Percentiles rank a stretch among this genome's conserved stretches.
Conservation (phyloP, 495 filamentous ascomycete species). For the Pseudoneurospora amorphoporcata region DNA sequence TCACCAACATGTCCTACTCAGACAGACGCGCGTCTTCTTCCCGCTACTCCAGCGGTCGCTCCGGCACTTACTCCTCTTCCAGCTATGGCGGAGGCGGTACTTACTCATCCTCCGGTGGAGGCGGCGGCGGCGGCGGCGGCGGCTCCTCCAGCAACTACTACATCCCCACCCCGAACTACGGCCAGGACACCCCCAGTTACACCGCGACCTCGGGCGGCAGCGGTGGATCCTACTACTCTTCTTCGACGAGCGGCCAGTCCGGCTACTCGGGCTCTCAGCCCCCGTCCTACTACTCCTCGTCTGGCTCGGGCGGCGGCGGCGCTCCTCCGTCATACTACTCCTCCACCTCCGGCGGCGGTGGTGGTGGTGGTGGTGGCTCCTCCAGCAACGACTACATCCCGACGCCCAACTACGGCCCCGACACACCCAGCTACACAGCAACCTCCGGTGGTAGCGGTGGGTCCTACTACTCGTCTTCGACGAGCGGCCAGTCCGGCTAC, state of each 20-base stretch:
- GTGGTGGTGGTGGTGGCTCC: not conserved
- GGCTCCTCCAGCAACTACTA: not conserved
- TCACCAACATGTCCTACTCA: not conserved
- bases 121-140: not conserved
- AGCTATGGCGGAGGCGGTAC: not conserved
- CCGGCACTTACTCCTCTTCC: not conserved
- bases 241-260: not conserved
- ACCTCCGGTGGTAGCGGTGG: not conserved
- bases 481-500: not conserved
- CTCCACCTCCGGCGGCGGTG: not conserved
- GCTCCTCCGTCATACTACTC: not conserved
- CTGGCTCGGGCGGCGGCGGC: not conserved
- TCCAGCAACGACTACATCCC: not conserved
- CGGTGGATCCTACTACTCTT: not conserved
- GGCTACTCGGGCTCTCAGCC: not conserved
- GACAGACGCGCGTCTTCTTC: not conserved
- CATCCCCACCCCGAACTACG: not conserved
- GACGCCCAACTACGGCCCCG: not conserved
- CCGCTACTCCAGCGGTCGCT: not conserved
- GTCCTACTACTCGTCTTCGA: not conserved
- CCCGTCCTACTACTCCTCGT: not conserved
- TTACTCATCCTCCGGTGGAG: not conserved
- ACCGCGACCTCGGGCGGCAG: not conserved
- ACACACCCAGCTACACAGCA: not conserved
- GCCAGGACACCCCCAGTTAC: not conserved